Percentiles rank a stretch among this genome's conserved stretches.
These are phyloP conservation scores for Epichloe bromicola DNA, from an alignment of 2,329 filamentous ascomycete species.

Conservation along the genomic window DNA sequence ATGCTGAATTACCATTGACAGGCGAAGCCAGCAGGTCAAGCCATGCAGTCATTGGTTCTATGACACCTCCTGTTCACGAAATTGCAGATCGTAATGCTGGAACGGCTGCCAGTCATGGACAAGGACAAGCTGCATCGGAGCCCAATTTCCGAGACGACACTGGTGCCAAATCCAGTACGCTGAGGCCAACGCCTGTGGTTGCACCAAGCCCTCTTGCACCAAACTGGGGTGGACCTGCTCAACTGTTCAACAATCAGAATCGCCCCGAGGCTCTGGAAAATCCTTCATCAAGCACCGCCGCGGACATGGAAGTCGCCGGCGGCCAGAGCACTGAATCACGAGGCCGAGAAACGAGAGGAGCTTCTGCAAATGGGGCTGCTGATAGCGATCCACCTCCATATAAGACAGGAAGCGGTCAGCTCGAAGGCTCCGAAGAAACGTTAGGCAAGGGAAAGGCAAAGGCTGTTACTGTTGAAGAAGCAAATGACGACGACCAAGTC, in stretches of 20 bases:
- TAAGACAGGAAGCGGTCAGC: background rate
- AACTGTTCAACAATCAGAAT: slow-evolving; percentile 29
- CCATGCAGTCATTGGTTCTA: slow-evolving; percentile 1
- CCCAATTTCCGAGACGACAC: background rate
- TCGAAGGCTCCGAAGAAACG: background rate
- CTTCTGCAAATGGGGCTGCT: background rate
- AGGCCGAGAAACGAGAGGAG: background rate
- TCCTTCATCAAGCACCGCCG: slow-evolving; percentile 3
- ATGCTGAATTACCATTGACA: slow-evolving; percentile 7
- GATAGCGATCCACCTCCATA: background rate
- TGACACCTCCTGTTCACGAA: background rate
- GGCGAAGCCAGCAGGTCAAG: slow-evolving; percentile 8
- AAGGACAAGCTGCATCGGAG: background rate
- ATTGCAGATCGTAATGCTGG: background rate
- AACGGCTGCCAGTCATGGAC: background rate
- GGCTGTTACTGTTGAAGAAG: slow-evolving; percentile 35
- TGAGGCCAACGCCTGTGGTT: slow-evolving; percentile 23
- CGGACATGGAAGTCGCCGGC: background rate
- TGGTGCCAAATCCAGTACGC: background rate
- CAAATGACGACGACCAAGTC: slow-evolving; percentile 20
- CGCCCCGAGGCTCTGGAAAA: slow-evolving; percentile 14
- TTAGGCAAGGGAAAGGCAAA: slow-evolving; percentile 29
- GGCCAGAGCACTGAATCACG: background rate
- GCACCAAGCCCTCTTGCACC: slow-evolving; percentile 36
- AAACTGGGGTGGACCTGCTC: slow-evolving; percentile 37